Base-by-base conservation (phyloP, 2,329 filamentous ascomycete genomes). In the Blumeriella jaapii region DNA sequence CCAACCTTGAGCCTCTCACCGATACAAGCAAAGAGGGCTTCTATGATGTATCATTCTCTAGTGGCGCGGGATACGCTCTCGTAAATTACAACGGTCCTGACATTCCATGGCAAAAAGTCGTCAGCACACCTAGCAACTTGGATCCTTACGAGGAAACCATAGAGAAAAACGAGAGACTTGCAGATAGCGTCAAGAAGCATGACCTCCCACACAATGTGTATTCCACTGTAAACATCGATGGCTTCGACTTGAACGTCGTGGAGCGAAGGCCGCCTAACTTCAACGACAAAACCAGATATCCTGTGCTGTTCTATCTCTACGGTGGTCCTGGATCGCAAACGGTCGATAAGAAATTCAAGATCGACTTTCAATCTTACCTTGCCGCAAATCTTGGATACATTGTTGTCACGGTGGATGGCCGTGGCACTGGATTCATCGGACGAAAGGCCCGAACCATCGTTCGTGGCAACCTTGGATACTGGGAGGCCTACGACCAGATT, bases 281-380 rank as follows among this genome's bases (percentile, higher is more conserved):
- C 55, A 72, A 86, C 56, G 65, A 74, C 12, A 77, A 75, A 50
- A 87, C 82, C 60, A 77, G 82, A 54, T 96, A 98, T 50, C 91
- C 91, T 0, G 86, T 98, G 1, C 71, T 98, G 4, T 98, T 98
- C 67, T 80, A 83, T 52, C 78, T 95, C 40, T 98, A 98, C 63
- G 89, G 84, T 15, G 91, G 91, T 0, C 91, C 91, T 0, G 84
- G 82, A n/a, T 95, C 86, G 12, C 93, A 98, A 56, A 73, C 72
- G 6, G 91, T 98, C 2, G 68, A 73, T 50, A 87, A 89, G 55
- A 70, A 61, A 37, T 98, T 95, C 61, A 60, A 58, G 7, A 75
- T 98, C 40, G 82, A 95, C 56, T 98, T 93, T 56, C 85, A 96
- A 55, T 73, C 84, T 5, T 96, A 91, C 55, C 65, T 95, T 26